Percentiles rank a stretch among this genome's conserved stretches.
phyloP scores from a whole-genome alignment of 441 rosid genomes.

The Croton setiger region DNA sequence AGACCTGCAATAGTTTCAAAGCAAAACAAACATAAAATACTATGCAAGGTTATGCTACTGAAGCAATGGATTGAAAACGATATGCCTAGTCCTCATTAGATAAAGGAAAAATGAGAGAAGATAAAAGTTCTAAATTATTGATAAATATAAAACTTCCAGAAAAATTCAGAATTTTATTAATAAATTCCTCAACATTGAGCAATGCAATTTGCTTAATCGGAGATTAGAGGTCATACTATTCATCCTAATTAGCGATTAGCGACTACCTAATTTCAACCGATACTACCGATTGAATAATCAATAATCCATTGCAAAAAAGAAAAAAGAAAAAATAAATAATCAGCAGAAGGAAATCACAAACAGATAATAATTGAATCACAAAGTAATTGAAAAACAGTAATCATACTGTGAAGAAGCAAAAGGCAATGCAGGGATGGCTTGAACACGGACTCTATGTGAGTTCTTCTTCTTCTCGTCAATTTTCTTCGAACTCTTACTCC shows the following conservation, averaged over 20 bases:
- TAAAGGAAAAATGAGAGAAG: too few species aligned
- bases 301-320: neutral
- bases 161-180: neutral
- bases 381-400: neutral
- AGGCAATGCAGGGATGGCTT: constrained; percentile 64
- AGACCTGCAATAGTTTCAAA: constrained; percentile 41
- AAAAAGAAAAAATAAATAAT: neutral
- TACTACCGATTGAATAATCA: neutral
- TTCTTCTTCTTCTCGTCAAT: constrained; percentile 43
- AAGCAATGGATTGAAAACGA: neutral
- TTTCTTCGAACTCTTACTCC: constrained; percentile 43
- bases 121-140: neutral
- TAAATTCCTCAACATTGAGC: neutral
- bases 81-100: too few species aligned
- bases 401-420: constrained; percentile 81
- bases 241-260: neutral
- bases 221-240: neutral
- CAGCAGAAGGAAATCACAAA: neutral
- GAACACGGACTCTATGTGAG: constrained; percentile 50
- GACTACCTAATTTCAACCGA: too few species aligned
- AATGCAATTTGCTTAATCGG: neutral
- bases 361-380: neutral
- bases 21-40: constrained; percentile 4
- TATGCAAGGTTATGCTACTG: neutral
- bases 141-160: neutral